Evolutionary conservation across 1,284 basidiomycete species (phyloP).

Genomic region (Apiotrichum domesticum): DNA sequence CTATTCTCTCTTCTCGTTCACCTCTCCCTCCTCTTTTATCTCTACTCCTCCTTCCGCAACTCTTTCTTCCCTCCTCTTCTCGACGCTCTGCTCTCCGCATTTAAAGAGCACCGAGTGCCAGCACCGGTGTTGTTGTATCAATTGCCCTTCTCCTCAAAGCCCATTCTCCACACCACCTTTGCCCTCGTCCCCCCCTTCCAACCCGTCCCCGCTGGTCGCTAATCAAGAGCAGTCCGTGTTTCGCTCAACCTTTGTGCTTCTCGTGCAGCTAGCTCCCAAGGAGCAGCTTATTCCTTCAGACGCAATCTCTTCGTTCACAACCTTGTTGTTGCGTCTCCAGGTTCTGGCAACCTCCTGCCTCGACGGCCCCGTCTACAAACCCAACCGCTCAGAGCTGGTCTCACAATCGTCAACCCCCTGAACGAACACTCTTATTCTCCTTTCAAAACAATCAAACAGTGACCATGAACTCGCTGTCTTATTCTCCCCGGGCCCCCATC

Average conservation of each 20-base stretch:
- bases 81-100: no score
- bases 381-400: conserved; percentile 8
- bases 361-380: conserved; percentile 8
- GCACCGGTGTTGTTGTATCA: background rate
- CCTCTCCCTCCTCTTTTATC: conserved; percentile 1
- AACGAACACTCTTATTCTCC: background rate
- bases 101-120: background rate
- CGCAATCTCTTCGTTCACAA: conserved; percentile 1
- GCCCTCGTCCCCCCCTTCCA: background rate
- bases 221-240: background rate
- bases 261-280: background rate
- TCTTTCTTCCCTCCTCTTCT: no score
- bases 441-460: background rate
- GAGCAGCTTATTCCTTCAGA: background rate
- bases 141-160: background rate
- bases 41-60: background rate
- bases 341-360: conserved; percentile 19
- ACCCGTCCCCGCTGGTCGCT: background rate
- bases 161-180: background rate
- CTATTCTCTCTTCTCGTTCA: background rate
- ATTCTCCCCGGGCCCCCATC: conserved; percentile 3
- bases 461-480: conserved; percentile 20
- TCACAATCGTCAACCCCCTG: conserved; percentile 1
- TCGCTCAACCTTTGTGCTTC: background rate
- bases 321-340: conserved; percentile 3